Evolutionary conservation across 768 basidiomycete species (phyloP), one percentile per base, ranked within the genome.

Genomic region (Suillus lakei): DNA sequence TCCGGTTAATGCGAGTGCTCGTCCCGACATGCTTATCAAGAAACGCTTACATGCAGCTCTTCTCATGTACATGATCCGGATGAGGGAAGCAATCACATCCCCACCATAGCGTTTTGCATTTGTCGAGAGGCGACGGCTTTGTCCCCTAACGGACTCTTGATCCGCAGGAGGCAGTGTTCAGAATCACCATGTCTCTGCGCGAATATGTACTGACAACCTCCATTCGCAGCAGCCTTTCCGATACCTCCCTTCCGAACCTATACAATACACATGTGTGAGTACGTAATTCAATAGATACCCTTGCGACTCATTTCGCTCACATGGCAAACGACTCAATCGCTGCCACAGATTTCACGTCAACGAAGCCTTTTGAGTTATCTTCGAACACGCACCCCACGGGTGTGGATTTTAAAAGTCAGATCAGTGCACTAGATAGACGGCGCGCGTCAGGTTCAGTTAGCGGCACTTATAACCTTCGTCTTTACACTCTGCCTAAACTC

Each of bases 331-430:
- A 28, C 39, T 59, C 26, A 51, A 36, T 38, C 26, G 38, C 56
- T 58, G 5, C 12, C 21, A 32, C 15, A 58, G 38, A 39, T 61
- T 56, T 43, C 66, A 74, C 63, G 28, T 60, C 63, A 55, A 46
- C 15, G 61, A 23, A 51, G 13, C 28, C 2, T 28, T 54, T 43
- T 38, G n/a, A 28, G n/a, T 60, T 55, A 69, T 21, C 60, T 71
- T 65, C 60, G 16, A 63, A 39, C 0, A 63, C 69, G 62, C 66
- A 65, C 76, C 72, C 74, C 76, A 67, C 72, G 67, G 58, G 69
- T 63, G 74, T 65, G 68, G 72, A 74, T 30, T 59, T 39, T 59
- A 30, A 28, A 59, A 41, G 16, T 12, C 36, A 38, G 15, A 53
- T 53, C 38, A 39, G 28, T 23, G 3, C 55, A 56, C n/a, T 18